Evolutionary conservation across 352 stramenopile genomes (phyloP).

Genomic region (Phytophthora kernoviae): DNA sequence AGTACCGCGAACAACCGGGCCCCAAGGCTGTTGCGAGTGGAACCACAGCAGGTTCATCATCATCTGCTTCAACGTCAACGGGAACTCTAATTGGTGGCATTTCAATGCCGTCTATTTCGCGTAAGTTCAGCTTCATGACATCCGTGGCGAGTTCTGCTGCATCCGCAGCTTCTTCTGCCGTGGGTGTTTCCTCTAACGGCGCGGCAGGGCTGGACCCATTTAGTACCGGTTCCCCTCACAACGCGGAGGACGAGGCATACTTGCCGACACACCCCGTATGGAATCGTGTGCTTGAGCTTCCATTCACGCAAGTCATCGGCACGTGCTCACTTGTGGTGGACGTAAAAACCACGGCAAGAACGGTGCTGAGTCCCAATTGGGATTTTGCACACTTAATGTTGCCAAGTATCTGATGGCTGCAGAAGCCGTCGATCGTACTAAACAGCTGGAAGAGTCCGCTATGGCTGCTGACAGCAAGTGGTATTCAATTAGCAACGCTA

Average conservation of each 20-base stretch:
- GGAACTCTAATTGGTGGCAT: slow-evolving; percentile 50
- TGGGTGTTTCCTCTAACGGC: slow-evolving; percentile 27
- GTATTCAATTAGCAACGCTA: slow-evolving; percentile 87
- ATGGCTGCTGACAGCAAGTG: slow-evolving; percentile 79
- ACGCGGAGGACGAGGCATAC: slow-evolving; percentile 60
- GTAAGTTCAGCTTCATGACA: slow-evolving; percentile 78
- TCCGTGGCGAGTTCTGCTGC: slow-evolving; percentile 43
- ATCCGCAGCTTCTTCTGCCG: slow-evolving; percentile 39
- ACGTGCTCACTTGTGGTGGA: slow-evolving; percentile 81
- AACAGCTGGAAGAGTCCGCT: slow-evolving; percentile 64
- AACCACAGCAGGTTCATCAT: slow-evolving; percentile 22
- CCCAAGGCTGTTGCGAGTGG: slow-evolving; percentile 38
- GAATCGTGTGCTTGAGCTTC: slow-evolving; percentile 80
- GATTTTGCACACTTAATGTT: slow-evolving; percentile 76
- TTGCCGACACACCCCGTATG: slow-evolving; percentile 77
- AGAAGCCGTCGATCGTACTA: slow-evolving; percentile 39
- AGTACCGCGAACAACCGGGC: slow-evolving; percentile 66
- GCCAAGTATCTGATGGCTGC: slow-evolving; percentile 85
- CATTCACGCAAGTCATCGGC: slow-evolving; percentile 78
- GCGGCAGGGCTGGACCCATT: slow-evolving; percentile 39
- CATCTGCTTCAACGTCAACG: slow-evolving; percentile 24
- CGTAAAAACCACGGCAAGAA: slow-evolving; percentile 60
- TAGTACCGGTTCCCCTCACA: slow-evolving; percentile 64
- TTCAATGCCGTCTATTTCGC: slow-evolving; percentile 73
- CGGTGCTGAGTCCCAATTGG: slow-evolving; percentile 51